Percentiles rank a stretch among this genome's conserved stretches.
phyloP scores from a whole-genome alignment of 306 rosid species.

The Gynostemma pentaphyllum region DNA sequence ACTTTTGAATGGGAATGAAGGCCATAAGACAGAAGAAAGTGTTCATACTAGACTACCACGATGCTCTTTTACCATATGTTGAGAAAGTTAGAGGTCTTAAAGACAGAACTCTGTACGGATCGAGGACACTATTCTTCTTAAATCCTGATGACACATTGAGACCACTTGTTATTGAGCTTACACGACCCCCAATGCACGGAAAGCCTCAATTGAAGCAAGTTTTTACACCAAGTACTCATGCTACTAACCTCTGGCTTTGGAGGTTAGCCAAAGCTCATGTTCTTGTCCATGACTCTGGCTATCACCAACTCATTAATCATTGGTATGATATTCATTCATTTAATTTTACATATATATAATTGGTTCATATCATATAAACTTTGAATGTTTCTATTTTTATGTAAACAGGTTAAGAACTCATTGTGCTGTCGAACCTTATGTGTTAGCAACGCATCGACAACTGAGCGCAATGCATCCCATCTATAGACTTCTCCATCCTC shows the following conservation, averaged over 20 bases:
- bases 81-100: slow-evolving; percentile 33
- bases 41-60: slow-evolving; percentile 70
- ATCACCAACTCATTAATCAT: slow-evolving; percentile 73
- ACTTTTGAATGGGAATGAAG: slow-evolving; percentile 14
- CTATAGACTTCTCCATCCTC: slow-evolving; percentile 60
- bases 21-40: slow-evolving; percentile 47
- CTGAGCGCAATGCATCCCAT: slow-evolving; percentile 76
- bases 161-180: slow-evolving; percentile 61
- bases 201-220: slow-evolving; percentile 67
- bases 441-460: slow-evolving; percentile 68
- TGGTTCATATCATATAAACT: too few relatives aligned
- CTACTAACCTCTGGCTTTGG: slow-evolving; percentile 82
- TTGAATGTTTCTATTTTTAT: neutral
- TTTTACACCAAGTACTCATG: slow-evolving; percentile 36
- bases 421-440: slow-evolving; percentile 61
- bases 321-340: slow-evolving; percentile 39
- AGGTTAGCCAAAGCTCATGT: slow-evolving; percentile 76
- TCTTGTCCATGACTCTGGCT: slow-evolving; percentile 69
- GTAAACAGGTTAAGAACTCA: slow-evolving; percentile 73
- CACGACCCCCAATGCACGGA: slow-evolving; percentile 53
- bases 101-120: slow-evolving; percentile 67
- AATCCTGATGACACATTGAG: slow-evolving; percentile 37
- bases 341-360: neutral
- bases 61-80: slow-evolving; percentile 50
- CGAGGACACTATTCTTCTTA: slow-evolving; percentile 57